Evolutionary conservation across 202 grass and related monocot genomes (phyloP).

Genomic region (Alloteropsis angusta): DNA sequence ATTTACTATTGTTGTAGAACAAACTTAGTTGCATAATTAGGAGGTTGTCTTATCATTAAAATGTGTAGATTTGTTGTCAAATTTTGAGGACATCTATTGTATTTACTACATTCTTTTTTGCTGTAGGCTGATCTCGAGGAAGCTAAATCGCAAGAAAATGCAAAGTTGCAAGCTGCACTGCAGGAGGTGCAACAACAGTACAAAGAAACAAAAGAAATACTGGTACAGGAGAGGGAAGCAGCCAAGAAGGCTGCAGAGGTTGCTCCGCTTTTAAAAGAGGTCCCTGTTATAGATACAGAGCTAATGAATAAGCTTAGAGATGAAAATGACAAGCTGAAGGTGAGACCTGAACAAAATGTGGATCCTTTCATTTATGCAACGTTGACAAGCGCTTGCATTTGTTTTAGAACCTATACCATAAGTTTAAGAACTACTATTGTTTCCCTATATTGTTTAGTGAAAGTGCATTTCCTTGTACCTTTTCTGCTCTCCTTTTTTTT

Average conservation of each 20-base stretch:
- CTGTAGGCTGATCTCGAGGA: conserved; percentile 83
- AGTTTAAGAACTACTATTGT: background rate
- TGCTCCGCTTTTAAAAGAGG: conserved; percentile 77
- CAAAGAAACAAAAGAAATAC: conserved; percentile 72
- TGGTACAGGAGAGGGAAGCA: conserved; percentile 65
- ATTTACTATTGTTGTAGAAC: background rate
- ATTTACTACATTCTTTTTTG: conserved; percentile 5
- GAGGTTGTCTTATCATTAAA: background rate
- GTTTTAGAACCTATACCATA: background rate
- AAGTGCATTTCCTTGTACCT: background rate
- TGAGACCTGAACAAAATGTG: conserved; percentile 25
- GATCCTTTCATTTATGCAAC: background rate
- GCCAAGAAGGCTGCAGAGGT: conserved; percentile 55
- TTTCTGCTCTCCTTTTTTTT: background rate
- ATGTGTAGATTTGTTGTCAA: background rate
- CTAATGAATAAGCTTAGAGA: conserved; percentile 86
- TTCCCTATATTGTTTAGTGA: background rate
- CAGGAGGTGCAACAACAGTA: conserved; percentile 78
- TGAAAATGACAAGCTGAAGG: conserved; percentile 98
- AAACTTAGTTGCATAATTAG: background rate
- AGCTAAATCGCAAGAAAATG: conserved; percentile 87
- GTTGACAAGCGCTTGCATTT: background rate
- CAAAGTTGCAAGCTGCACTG: conserved; percentile 75
- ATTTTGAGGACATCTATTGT: background rate
- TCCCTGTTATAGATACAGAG: conserved; percentile 73